phyloP scores from a whole-genome alignment of 2,329 filamentous ascomycete genomes.

The Acephala macrosclerotiorum region DNA sequence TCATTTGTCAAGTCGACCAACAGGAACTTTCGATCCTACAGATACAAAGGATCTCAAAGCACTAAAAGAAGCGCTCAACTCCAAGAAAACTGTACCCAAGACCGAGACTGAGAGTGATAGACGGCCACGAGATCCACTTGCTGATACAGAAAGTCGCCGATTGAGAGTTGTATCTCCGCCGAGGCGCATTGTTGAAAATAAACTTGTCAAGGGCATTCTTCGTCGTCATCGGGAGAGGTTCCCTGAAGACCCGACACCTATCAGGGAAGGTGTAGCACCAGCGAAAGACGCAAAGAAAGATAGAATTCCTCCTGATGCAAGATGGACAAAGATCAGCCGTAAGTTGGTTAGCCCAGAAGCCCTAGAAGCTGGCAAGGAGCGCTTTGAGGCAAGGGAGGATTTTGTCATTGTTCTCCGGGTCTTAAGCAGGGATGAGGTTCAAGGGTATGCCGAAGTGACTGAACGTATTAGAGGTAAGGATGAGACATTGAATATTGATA shows the following conservation, averaged over 20 bases:
- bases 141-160: background rate
- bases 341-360: conserved; percentile 88
- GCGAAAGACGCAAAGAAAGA: conserved; percentile 83
- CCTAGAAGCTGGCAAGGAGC: conserved; percentile 80
- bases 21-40: too few species aligned
- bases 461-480: conserved; percentile 82
- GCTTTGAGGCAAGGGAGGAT: conserved; percentile 86
- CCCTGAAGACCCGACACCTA: conserved; percentile 80
- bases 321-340: conserved; percentile 91
- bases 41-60: too few species aligned
- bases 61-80: too few species aligned
- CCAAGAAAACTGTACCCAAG: too few species aligned
- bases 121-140: too few species aligned
- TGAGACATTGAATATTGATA: too few species aligned
- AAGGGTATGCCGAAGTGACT: conserved; percentile 78
- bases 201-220: conserved; percentile 1
- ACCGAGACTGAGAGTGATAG: too few species aligned
- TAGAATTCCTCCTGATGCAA: conserved; percentile 76
- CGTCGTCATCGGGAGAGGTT: conserved; percentile 62
- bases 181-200: background rate
- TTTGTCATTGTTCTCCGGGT: conserved; percentile 91
- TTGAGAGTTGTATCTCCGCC: background rate
- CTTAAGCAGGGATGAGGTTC: conserved; percentile 84
- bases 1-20: too few species aligned
- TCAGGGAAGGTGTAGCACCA: conserved; percentile 87